Evolutionary conservation across 2,329 filamentous ascomycete species (phyloP).

Genomic region (Paecilomyces dactylethromorphus): DNA sequence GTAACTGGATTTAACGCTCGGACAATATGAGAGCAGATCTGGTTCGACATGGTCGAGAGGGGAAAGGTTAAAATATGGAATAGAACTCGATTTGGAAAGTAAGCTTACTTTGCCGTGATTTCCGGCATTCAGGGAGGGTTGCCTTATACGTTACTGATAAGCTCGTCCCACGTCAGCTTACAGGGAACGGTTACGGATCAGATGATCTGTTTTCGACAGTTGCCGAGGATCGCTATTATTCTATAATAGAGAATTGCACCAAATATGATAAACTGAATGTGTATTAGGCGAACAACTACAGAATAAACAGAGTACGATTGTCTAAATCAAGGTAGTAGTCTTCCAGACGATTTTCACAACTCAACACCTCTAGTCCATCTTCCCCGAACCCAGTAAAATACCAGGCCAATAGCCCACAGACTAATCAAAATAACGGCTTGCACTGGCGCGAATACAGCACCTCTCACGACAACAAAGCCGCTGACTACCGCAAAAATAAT

Average conservation of each 20-base stretch:
- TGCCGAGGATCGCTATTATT: too few relatives aligned
- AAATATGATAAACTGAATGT: too few relatives aligned
- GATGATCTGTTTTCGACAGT: too few relatives aligned
- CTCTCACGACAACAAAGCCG: neutral
- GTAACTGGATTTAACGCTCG: too few relatives aligned
- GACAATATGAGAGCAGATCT: neutral
- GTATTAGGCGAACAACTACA: too few relatives aligned
- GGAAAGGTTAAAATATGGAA: neutral
- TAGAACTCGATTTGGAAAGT: neutral
- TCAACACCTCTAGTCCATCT: neutral
- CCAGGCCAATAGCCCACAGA: neutral
- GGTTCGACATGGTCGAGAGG: neutral
- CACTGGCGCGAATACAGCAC: neutral
- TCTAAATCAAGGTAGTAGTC: neutral
- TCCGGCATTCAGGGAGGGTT: neutral
- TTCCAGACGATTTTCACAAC: neutral
- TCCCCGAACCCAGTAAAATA: neutral
- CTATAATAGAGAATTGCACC: too few relatives aligned
- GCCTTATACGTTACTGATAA: too few relatives aligned
- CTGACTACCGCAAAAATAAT: neutral
- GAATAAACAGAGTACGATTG: too few relatives aligned
- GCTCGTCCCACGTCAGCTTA: neutral
- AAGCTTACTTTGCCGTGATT: neutral
- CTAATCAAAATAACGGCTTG: neutral
- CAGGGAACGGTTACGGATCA: neutral